phyloP scores from a whole-genome alignment of 225 moss, liverwort and hornwort genomes.

The Physcomitrium patens region DNA sequence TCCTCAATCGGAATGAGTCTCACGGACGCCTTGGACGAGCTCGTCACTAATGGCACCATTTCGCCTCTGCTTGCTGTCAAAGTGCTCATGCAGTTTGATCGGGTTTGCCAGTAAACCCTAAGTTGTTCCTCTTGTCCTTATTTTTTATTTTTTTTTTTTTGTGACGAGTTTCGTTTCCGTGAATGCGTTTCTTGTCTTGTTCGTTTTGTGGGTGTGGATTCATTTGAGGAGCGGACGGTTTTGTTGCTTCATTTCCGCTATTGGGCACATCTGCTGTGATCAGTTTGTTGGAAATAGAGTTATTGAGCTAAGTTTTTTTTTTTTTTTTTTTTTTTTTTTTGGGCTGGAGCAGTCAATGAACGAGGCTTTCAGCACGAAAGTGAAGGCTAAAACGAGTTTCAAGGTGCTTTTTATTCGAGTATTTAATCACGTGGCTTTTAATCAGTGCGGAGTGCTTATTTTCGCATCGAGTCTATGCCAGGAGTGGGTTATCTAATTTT shows the following conservation, averaged over 20 bases:
- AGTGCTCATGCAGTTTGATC: conserved; percentile 91
- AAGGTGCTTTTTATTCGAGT: conserved; percentile 56
- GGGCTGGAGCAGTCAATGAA: conserved; percentile 80
- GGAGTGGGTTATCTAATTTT: not conserved
- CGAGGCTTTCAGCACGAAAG: conserved; percentile 83
- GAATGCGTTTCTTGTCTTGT: not conserved
- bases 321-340: conserved; percentile 10
- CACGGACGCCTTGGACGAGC: conserved; percentile 78
- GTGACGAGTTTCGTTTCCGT: not conserved
- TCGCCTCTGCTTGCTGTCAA: conserved; percentile 84
- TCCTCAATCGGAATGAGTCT: conserved; percentile 83
- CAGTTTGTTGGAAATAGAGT: conserved; percentile 1
- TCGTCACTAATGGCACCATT: conserved; percentile 78
- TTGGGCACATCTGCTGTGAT: not conserved
- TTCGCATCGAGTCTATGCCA: not conserved
- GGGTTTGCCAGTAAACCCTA: conserved; percentile 40
- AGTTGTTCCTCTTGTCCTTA: not conserved
- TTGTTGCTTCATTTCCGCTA: not conserved
- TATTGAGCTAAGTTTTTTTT: not conserved
- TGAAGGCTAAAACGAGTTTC: conserved; percentile 88
- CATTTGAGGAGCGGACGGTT: not conserved
- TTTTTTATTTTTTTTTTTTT: not conserved
- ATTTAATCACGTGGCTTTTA: not conserved
- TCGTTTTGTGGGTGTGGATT: not conserved
- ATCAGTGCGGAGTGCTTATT: not conserved